These are phyloP conservation scores for Allomyces macrogynus DNA, from an alignment of 192 early-diverging fungal genomes.

Conservation along the genomic window DNA sequence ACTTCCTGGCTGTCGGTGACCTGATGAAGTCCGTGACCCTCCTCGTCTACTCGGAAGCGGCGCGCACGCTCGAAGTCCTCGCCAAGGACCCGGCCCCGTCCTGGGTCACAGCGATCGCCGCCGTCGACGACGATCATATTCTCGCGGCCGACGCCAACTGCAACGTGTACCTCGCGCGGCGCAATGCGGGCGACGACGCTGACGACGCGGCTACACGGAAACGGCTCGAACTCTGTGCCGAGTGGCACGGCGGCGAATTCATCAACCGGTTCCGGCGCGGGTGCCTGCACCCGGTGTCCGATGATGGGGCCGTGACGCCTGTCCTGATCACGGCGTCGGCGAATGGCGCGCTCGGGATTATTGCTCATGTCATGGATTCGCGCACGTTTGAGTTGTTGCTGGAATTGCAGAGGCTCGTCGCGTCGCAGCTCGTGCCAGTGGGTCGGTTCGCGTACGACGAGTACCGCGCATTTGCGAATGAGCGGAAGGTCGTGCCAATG, in stretches of 20 bases:
- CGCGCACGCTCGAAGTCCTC: conserved; percentile 25
- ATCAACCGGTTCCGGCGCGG: conserved; percentile 63
- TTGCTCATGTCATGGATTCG: conserved; percentile 37
- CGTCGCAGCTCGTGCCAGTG: conserved; percentile 23
- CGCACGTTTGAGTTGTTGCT: conserved; percentile 31
- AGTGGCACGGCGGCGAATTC: conserved; percentile 57
- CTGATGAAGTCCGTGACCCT: conserved; percentile 56
- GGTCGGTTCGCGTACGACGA: conserved; percentile 39
- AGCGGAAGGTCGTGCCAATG: conserved; percentile 17
- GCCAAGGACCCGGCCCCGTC: conserved; percentile 35
- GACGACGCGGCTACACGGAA: conserved; percentile 23
- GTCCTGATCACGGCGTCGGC: conserved; percentile 54
- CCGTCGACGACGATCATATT: conserved; percentile 32
- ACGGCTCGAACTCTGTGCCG: conserved; percentile 34
- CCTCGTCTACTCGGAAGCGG: conserved; percentile 21
- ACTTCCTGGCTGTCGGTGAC: conserved; percentile 62
- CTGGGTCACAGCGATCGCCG: conserved; percentile 43
- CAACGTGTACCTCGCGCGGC: conserved; percentile 38
- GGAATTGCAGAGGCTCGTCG: conserved; percentile 45
- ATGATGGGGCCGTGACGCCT: conserved; percentile 24
- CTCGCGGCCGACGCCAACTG: conserved; percentile 33
- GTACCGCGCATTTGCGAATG: conserved; percentile 45
- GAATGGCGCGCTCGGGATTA: conserved; percentile 56
- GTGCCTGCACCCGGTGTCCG: conserved; percentile 19
- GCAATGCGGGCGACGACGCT: conserved; percentile 20